A percentile compares a stretch with the other conserved stretches of the same genome.
Conservation (phyloP, 176 grass and related monocot genomes). For the Phragmites australis region DNA sequence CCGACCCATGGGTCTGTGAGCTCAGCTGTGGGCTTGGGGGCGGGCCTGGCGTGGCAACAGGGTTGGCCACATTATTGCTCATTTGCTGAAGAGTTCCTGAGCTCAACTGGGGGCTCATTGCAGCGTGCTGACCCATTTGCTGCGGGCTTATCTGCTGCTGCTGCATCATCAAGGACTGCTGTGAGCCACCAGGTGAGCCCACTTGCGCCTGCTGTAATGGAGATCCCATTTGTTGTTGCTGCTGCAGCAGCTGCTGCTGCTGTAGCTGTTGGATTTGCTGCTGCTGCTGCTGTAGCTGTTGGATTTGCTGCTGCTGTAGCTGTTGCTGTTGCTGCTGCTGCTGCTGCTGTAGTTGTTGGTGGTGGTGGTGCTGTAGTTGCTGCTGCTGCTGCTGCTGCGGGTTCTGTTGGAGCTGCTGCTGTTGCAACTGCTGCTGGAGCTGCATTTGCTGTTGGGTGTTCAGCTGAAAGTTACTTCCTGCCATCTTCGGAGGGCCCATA, state of each 20-base stretch:
- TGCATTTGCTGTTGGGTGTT: slow-evolving; percentile 69
- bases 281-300: slow-evolving; percentile 44
- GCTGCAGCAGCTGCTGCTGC: slow-evolving; percentile 48
- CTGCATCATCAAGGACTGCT: slow-evolving; percentile 62
- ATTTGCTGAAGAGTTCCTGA: slow-evolving; percentile 72
- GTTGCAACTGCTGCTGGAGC: slow-evolving; percentile 40
- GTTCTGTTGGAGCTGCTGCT: slow-evolving; percentile 42
- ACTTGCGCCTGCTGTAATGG: slow-evolving; percentile 61
- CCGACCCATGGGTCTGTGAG: slow-evolving; percentile 89
- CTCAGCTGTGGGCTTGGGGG: slow-evolving; percentile 90
- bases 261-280: neutral
- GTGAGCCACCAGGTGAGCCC: slow-evolving; percentile 69
- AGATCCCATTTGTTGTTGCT: slow-evolving; percentile 67
- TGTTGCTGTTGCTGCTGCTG: slow-evolving; percentile 39
- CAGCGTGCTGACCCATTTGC: slow-evolving; percentile 68
- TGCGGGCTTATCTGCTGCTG: slow-evolving; percentile 81
- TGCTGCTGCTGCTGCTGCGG: slow-evolving; percentile 27
- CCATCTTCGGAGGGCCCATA: slow-evolving; percentile 94
- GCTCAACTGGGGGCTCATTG: slow-evolving; percentile 88
- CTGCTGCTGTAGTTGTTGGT: slow-evolving; percentile 23
- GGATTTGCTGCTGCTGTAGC: neutral
- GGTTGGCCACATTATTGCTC: slow-evolving; percentile 47
- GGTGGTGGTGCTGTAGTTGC: neutral
- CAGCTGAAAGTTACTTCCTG: slow-evolving; percentile 64
- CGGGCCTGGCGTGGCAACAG: slow-evolving; percentile 56